These are phyloP conservation scores for Camellia oleifera DNA, from an alignment of 179 eudicot genomes.

Conservation along the genomic window DNA sequence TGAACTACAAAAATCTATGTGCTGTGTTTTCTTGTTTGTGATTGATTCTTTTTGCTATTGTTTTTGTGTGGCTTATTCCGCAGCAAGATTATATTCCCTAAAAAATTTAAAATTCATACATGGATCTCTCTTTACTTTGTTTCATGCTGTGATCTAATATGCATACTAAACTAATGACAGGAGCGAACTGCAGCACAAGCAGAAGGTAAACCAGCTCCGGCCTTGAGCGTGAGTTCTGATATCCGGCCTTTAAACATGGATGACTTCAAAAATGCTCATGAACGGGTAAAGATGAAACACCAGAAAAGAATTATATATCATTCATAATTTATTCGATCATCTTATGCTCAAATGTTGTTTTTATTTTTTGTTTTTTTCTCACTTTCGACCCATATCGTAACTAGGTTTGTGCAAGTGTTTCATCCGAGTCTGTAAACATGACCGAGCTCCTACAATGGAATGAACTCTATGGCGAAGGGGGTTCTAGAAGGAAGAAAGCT, in stretches of 20 bases:
- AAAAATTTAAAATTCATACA: not conserved
- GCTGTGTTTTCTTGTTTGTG: too few species aligned
- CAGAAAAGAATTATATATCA: not conserved
- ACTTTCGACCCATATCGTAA: too few species aligned
- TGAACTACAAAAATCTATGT: too few species aligned
- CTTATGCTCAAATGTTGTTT: too few species aligned
- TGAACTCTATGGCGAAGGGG: slow-evolving; percentile 85
- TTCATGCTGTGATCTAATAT: not conserved
- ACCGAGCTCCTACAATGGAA: slow-evolving; percentile 86
- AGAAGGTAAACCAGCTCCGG: slow-evolving; percentile 60
- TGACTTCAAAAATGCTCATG: slow-evolving; percentile 73
- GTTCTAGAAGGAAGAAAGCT: slow-evolving; percentile 69
- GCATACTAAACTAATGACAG: slow-evolving; percentile 31
- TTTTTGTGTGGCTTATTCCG: too few species aligned
- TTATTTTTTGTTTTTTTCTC: too few species aligned
- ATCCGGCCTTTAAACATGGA: slow-evolving; percentile 62
- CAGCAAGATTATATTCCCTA: not conserved
- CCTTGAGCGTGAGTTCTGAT: slow-evolving; percentile 56
- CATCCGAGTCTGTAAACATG: slow-evolving; percentile 77
- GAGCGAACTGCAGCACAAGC: slow-evolving; percentile 58
- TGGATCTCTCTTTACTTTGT: not conserved
- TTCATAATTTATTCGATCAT: too few species aligned
- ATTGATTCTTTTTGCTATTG: too few species aligned
- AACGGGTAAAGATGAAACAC: slow-evolving; percentile 38
- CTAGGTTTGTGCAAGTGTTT: slow-evolving; percentile 89